Conservation (phyloP, 2,329 filamentous ascomycete genomes). For the Aspergillus ochraceus region DNA sequence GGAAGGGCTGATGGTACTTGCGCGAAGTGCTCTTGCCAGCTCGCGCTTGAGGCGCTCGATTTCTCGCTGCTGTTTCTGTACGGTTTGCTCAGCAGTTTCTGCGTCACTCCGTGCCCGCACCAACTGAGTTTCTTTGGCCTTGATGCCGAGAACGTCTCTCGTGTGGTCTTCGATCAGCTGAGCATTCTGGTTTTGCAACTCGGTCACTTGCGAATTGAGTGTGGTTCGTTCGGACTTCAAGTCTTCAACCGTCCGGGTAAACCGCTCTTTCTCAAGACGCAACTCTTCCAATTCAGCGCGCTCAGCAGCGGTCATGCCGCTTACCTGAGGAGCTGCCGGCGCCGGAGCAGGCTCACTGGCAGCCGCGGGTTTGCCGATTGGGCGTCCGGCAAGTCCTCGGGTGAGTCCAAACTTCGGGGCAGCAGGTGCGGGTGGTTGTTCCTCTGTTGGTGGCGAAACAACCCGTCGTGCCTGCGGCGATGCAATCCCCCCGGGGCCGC, state of each 20-base stretch:
- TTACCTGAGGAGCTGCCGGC: slow-evolving; percentile 57
- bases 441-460: slow-evolving; percentile 45
- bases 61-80: slow-evolving; percentile 81
- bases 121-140: slow-evolving; percentile 96
- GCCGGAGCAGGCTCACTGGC: slow-evolving; percentile 47
- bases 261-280: slow-evolving; percentile 75
- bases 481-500: slow-evolving; percentile 39
- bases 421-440: slow-evolving; percentile 44
- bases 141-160: slow-evolving; percentile 90
- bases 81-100: slow-evolving; percentile 82
- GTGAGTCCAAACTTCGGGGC: slow-evolving; percentile 62
- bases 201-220: slow-evolving; percentile 82
- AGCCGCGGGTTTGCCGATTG: slow-evolving; percentile 70
- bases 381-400: slow-evolving; percentile 80
- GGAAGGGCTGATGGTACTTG: slow-evolving; percentile 40
- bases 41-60: slow-evolving; percentile 93
- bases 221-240: slow-evolving; percentile 78
- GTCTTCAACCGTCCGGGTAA: slow-evolving; percentile 75
- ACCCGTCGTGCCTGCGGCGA: slow-evolving; percentile 44
- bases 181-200: slow-evolving; percentile 95
- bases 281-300: slow-evolving; percentile 90
- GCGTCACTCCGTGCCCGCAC: slow-evolving; percentile 88
- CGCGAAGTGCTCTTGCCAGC: slow-evolving; percentile 52
- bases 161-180: slow-evolving; percentile 97
- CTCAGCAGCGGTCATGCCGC: slow-evolving; percentile 74